Base-by-base conservation (phyloP, 169 alveolate genomes). In the Eimeria acervulina region DNA sequence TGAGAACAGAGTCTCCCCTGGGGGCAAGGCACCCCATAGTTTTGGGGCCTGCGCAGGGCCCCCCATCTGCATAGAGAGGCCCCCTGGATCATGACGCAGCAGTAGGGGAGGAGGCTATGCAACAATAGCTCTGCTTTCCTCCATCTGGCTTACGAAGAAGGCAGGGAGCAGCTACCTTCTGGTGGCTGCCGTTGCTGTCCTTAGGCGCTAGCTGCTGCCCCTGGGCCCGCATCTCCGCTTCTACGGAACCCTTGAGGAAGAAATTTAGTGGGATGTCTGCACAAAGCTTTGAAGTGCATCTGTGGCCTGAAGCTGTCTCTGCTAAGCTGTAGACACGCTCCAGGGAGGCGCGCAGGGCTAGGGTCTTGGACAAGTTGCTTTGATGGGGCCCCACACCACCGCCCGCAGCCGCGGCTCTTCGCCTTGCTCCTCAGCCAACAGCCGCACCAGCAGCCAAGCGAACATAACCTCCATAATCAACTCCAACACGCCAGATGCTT, bases 361-460 rank as follows among this genome's bases (percentile, higher is more conserved):
- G 36, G 36, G 55, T 38, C 44, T 40, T 74, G 85, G 33, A 26
- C 85, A n/a, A 28, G 42, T 4, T 19, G 59, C 59, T 6, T 40
- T 74, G 12, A 74, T 74, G 85, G 85, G 61, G 85, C 51, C 85
- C 36, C 55, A 74, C 61, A 42, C 26, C 55, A 31, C 85, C 36
- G 36, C 26, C 26, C 51, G 38, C 55, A 74, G 85, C 59, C 33
- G 85, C 36, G 85, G 85, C 85, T 74, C 85, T 38, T 42, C 38
- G 61, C 55, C 38, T 42, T 42, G 31, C 23, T 40, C 85, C 6
- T n/a, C 36, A 0, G 33, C 55, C 85, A 42, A 19, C 38, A 74
- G 85, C 85, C 36, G 36, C 0, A 3, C 59, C 36, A 33, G 21
- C 33, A 74, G 7, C 36, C 38, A 55, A 15, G 19, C 23, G 59